Percentiles rank a stretch among this genome's conserved stretches.
Evolutionary conservation across 129 eudicot species (phyloP).

Genomic region (Ambrosia trifida): DNA sequence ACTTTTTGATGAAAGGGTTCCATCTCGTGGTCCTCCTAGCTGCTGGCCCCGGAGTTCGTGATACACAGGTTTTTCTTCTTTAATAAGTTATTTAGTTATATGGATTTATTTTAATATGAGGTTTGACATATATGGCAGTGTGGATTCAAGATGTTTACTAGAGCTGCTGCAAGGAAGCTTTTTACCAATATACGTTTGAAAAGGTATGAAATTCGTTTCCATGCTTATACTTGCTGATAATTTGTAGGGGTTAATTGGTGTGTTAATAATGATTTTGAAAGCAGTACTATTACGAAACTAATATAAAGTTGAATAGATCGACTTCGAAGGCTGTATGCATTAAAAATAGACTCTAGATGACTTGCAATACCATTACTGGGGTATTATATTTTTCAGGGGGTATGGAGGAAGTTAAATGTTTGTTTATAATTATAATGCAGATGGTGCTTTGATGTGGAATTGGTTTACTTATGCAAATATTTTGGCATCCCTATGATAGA

Average conservation of each 20-base stretch:
- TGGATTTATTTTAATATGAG: neutral
- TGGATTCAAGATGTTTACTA: constrained; percentile 98
- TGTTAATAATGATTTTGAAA: neutral
- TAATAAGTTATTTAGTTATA: neutral
- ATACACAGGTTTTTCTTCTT: constrained; percentile 68
- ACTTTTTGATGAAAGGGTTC: constrained; percentile 97
- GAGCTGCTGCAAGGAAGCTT: constrained; percentile 97
- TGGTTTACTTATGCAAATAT: constrained; percentile 75
- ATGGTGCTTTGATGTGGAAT: constrained; percentile 98
- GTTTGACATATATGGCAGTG: constrained; percentile 55
- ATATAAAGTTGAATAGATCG: neutral
- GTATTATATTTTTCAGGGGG: too few relatives aligned
- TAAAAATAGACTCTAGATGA: neutral
- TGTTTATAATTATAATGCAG: constrained; percentile 39
- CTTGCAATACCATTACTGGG: too few relatives aligned
- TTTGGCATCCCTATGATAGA: constrained; percentile 69
- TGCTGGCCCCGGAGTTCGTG: constrained; percentile 97
- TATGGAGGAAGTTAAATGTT: neutral
- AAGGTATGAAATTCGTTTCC: constrained; percentile 43
- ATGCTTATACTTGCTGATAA: constrained; percentile 7
- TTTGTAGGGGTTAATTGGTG: neutral
- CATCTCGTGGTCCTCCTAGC: constrained; percentile 93
- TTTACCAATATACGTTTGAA: constrained; percentile 87
- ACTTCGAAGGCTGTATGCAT: neutral
- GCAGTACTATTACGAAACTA: neutral